A percentile compares a stretch with the other conserved stretches of the same genome.
Conservation (phyloP, 257 asterid genomes). For the Solanum phureja region DNA sequence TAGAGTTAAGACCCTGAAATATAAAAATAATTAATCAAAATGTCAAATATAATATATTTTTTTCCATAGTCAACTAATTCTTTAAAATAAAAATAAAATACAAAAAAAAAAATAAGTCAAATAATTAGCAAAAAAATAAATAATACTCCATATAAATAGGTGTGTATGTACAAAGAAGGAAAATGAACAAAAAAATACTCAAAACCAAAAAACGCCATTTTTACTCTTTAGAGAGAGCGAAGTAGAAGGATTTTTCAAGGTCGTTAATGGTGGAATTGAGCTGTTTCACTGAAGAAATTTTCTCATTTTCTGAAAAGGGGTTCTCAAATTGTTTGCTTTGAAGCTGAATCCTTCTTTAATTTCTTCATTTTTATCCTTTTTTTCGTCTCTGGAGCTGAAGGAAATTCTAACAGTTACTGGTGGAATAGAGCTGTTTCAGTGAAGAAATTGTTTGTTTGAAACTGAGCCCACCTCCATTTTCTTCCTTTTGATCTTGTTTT, state of each 20-base stretch:
- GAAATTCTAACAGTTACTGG: not conserved
- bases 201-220: not conserved
- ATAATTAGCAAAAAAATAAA: not conserved
- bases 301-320: not conserved
- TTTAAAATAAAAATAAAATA: not conserved
- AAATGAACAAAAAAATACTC: not conserved
- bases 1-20: not conserved
- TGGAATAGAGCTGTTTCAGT: not conserved
- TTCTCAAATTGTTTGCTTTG: not conserved
- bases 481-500: not conserved
- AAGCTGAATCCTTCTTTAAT: not conserved
- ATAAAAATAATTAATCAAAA: not conserved
- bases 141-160: not conserved
- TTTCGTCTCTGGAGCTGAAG: not conserved
- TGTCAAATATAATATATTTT: not conserved
- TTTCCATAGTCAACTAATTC: not conserved
- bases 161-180: not conserved
- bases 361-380: not conserved
- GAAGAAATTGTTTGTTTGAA: not conserved
- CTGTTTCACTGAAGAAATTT: not conserved
- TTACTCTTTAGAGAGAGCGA: not conserved
- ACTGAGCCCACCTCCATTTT: not conserved
- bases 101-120: not conserved
- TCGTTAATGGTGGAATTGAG: not conserved
- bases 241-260: not conserved